Conservation (phyloP, 2,329 filamentous ascomycete genomes). For the Scytalidium sp. region DNA sequence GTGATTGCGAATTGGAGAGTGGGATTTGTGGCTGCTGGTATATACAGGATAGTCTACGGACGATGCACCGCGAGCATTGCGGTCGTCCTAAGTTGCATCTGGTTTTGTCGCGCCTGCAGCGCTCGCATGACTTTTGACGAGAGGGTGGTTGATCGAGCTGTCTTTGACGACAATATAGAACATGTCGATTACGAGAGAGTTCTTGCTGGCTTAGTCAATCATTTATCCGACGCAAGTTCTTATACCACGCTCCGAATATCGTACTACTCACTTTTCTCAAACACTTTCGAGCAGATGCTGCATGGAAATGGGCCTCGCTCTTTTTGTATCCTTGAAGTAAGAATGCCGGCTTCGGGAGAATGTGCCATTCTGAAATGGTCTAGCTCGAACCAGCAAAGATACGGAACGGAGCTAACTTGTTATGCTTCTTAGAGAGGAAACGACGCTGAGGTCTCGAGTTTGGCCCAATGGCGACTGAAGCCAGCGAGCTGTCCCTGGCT, state of each 20-base stretch:
- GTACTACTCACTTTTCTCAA: slow-evolving; percentile 3
- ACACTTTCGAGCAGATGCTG: slow-evolving; percentile 2
- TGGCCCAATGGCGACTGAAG: no score
- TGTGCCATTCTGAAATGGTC: background rate
- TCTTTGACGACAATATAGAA: slow-evolving; percentile 6
- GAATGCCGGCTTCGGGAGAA: background rate
- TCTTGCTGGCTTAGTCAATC: background rate
- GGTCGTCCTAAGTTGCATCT: slow-evolving; percentile 1
- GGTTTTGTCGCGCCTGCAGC: slow-evolving; percentile 3
- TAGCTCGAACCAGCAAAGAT: background rate
- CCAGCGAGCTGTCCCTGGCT: no score
- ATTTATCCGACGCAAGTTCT: background rate
- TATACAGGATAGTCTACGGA: background rate
- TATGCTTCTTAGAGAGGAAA: no score
- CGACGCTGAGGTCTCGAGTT: no score
- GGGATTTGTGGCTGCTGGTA: background rate
- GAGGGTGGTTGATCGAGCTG: background rate
- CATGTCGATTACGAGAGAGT: slow-evolving; percentile 5
- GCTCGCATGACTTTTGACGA: slow-evolving; percentile 3
- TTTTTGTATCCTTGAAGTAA: background rate
- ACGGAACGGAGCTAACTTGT: no score
- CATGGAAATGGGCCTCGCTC: background rate
- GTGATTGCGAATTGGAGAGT: no score
- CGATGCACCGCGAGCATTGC: slow-evolving; percentile 1
- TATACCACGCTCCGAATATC: background rate